Evolutionary conservation across 148 eudicot species (phyloP).

Genomic region (Amaranthus cruentus): DNA sequence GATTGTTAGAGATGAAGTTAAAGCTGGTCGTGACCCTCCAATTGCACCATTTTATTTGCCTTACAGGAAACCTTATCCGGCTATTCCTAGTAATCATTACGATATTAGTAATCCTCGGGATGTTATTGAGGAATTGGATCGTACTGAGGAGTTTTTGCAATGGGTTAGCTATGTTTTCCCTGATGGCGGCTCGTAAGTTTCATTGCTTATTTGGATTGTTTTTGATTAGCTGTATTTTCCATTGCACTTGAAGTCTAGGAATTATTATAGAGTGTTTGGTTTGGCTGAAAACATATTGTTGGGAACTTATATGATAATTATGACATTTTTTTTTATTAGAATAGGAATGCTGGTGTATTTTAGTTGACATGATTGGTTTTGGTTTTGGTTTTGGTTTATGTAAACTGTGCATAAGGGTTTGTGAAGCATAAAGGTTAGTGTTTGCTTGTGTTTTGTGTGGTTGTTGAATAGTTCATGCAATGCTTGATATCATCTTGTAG

Average conservation of each 20-base stretch:
- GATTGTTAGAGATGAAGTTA: slow-evolving; percentile 34
- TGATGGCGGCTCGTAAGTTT: slow-evolving; percentile 74
- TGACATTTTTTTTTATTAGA: background rate
- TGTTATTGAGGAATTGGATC: slow-evolving; percentile 74
- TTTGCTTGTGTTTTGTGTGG: background rate
- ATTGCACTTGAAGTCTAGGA: too few relatives aligned
- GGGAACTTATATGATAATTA: background rate
- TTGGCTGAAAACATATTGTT: background rate
- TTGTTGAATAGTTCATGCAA: background rate
- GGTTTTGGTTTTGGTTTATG: background rate
- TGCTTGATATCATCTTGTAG: too few relatives aligned
- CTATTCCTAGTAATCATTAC: slow-evolving; percentile 53
- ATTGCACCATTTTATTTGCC: slow-evolving; percentile 86
- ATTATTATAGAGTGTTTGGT: background rate
- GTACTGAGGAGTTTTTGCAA: slow-evolving; percentile 81
- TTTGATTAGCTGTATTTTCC: background rate
- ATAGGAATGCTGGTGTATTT: background rate
- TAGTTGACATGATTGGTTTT: background rate
- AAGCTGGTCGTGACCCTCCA: slow-evolving; percentile 52
- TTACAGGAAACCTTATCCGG: slow-evolving; percentile 65
- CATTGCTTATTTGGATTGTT: background rate
- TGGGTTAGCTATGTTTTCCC: slow-evolving; percentile 86
- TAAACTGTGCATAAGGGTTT: background rate
- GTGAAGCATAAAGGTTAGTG: background rate
- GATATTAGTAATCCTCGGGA: slow-evolving; percentile 49